Percentiles rank a stretch among this genome's conserved stretches.
phyloP scores from a whole-genome alignment of 2,329 filamentous ascomycete species.

The Penicillium thymicola region DNA sequence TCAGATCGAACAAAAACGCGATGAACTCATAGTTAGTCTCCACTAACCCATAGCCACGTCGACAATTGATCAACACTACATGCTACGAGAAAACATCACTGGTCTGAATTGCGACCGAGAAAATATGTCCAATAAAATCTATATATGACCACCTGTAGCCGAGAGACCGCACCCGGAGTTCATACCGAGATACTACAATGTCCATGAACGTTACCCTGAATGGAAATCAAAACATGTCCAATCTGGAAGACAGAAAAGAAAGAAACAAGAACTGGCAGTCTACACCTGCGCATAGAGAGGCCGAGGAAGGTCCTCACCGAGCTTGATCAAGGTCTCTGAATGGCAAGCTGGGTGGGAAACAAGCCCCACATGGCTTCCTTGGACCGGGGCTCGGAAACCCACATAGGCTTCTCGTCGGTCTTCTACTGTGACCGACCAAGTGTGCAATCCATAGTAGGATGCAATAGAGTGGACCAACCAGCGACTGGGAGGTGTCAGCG shows the following conservation, averaged over 20 bases:
- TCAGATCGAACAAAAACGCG: background rate
- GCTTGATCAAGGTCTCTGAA: constrained; percentile 28
- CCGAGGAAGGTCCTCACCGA: constrained; percentile 37
- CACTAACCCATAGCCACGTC: background rate
- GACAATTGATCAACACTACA: background rate
- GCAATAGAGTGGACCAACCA: constrained; percentile 94
- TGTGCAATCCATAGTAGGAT: constrained; percentile 84
- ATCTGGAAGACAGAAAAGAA: background rate
- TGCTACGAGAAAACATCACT: background rate
- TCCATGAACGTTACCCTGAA: background rate
- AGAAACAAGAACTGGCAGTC: background rate
- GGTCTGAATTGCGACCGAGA: background rate
- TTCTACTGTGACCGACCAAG: constrained; percentile 72
- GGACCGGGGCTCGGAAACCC: constrained; percentile 52
- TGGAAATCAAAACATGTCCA: background rate
- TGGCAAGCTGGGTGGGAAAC: constrained; percentile 29
- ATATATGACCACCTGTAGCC: background rate
- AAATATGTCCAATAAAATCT: constrained; percentile 9
- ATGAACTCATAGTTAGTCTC: too few species aligned
- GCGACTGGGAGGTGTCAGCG: constrained; percentile 55
- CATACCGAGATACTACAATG: background rate
- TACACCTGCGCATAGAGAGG: constrained; percentile 40
- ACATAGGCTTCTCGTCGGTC: constrained; percentile 78
- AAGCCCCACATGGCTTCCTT: constrained; percentile 27
- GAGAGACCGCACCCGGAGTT: background rate